These are phyloP conservation scores for Eucalyptus regnans DNA, from an alignment of 345 rosid species.

Conservation along the genomic window DNA sequence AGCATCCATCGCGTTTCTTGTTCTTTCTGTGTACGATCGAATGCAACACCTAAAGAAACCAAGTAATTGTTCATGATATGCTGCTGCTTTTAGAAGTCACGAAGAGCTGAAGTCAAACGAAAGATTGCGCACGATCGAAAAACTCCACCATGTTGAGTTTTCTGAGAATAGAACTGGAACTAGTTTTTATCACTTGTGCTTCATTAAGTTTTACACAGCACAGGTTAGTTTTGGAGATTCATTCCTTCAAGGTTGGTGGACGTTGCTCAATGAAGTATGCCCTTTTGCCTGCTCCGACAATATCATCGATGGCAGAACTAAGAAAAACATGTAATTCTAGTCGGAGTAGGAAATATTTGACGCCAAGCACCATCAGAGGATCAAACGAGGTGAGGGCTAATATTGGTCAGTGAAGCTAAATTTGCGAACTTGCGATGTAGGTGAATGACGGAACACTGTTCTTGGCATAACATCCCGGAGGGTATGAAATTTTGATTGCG, in stretches of 20 bases:
- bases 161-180: not conserved
- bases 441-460: conserved; percentile 71
- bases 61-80: not conserved
- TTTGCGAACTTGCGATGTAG: conserved; percentile 4
- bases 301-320: not conserved
- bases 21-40: not conserved
- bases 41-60: not conserved
- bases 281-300: not conserved
- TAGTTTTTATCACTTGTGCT: not conserved
- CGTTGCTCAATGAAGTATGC: not conserved
- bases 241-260: not conserved
- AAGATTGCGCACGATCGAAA: not conserved
- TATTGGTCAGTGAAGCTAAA: not conserved
- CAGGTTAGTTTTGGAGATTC: not conserved
- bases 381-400: not conserved
- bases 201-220: not conserved
- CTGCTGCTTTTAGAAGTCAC: not conserved
- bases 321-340: not conserved
- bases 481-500: conserved; percentile 75
- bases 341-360: not conserved
- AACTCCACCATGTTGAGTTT: not conserved
- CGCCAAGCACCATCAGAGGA: not conserved
- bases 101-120: not conserved
- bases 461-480: conserved; percentile 94
- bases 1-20: not conserved